Evolutionary conservation across 202 grass and related monocot genomes (phyloP), one percentile per base, ranked within the genome.

Genomic region (Digitaria exilis): DNA sequence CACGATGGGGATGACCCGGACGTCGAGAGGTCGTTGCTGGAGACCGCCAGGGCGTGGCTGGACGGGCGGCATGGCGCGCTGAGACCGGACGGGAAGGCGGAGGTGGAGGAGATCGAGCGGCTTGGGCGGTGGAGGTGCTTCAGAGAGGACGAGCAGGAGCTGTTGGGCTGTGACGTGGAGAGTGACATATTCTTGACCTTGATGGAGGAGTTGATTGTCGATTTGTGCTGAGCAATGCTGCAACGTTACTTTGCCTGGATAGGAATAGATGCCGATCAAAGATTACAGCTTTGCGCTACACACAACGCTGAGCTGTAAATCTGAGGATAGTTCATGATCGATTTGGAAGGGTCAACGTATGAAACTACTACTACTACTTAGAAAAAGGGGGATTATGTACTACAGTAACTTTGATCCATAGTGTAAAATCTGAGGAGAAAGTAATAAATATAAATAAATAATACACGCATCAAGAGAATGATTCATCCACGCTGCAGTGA

Each of bases 91-190:
- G 41, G 30, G 17, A 79, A 71, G 32, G 84, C 76, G 29, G 82
- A 86, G 48, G 45, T 80, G 39, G 86, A 50, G 5, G 84, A 90
- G 82, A 90, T 91, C 18, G 91, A 86, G 74, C 26, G 60, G 61
- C 39, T 86, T 12, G 80, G 82, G 73, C 54, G 60, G 68, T 94
- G 89, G 91, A 94, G 79, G 72, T 81, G 84, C 57, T 84, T 90
- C 22, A 60, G 61, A 26, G 79, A 88, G 34, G 87, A 90, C 2
- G 73, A 84, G 65, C 60, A 15, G 3, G 85, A 82, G 39, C 10
- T 70, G 5, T 0, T 92, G 16, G 43, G 62, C 7, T 57, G 37
- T 32, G 87, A 87, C 84, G 60, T 97, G 39, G 84, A 84, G 70
- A 26, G 41, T 1, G 62, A 18, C 16, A 85, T 97, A 16, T 87